Conservation (phyloP, 2,329 filamentous ascomycete genomes). For the Ophiocordyceps robertsii region DNA sequence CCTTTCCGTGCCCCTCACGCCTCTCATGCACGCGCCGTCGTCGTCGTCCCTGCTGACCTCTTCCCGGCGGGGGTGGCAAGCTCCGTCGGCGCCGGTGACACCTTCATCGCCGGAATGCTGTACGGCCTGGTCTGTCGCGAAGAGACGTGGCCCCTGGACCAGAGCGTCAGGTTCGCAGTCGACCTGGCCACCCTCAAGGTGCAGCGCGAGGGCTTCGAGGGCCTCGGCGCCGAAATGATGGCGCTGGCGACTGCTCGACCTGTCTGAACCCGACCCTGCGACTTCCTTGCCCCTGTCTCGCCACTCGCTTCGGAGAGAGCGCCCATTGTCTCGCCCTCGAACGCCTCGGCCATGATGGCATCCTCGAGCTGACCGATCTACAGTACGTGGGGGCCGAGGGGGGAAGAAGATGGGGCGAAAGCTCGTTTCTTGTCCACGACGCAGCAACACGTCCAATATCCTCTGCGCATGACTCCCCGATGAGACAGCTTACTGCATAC, state of each 20-base stretch:
- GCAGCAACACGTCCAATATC: no score
- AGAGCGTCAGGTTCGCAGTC: conserved; percentile 47
- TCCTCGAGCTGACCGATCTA: no score
- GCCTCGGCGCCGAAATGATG: conserved; percentile 25
- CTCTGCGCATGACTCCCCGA: no score
- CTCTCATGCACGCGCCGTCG: not conserved
- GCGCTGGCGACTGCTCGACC: not conserved
- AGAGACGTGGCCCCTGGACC: conserved; percentile 31
- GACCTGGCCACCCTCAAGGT: conserved; percentile 56
- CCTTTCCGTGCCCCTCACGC: not conserved
- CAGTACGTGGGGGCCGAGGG: no score
- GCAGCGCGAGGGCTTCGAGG: conserved; percentile 49
- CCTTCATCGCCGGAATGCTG: conserved; percentile 59
- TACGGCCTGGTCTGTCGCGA: conserved; percentile 41
- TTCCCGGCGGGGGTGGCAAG: conserved; percentile 21
- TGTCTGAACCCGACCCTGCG: not conserved
- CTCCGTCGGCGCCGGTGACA: conserved; percentile 61
- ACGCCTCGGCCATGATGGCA: no score
- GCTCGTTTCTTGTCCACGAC: no score
- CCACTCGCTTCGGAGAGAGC: no score
- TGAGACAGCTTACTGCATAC: no score
- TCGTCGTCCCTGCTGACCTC: not conserved
- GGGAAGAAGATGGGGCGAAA: no score
- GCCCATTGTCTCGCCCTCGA: no score
- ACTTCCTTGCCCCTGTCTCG: not conserved